A percentile compares a stretch with the other conserved stretches of the same genome.
These are phyloP conservation scores for Graphilbum fragrans DNA, from an alignment of 2,329 filamentous ascomycete genomes.

Conservation along the genomic window DNA sequence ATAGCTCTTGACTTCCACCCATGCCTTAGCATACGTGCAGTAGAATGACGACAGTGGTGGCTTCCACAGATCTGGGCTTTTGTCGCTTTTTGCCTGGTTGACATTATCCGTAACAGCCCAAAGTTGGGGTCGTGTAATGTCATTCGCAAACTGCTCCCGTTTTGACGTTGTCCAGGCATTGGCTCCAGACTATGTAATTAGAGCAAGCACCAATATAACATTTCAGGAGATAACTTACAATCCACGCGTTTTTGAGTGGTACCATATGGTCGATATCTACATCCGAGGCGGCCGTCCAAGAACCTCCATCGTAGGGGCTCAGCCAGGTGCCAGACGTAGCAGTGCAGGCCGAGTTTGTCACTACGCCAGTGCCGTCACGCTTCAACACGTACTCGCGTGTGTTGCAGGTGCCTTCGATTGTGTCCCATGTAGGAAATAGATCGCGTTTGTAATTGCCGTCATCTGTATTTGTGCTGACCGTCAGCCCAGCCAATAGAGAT, in stretches of 20 bases:
- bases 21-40: constrained; percentile 68
- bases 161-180: constrained; percentile 56
- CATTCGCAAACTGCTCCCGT: constrained; percentile 63
- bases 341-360: constrained; percentile 45
- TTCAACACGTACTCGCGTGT: constrained; percentile 60
- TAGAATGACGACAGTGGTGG: constrained; percentile 56
- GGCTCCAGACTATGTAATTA: constrained; percentile 46
- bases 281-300: constrained; percentile 55
- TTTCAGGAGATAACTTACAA: constrained; percentile 27
- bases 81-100: constrained; percentile 64
- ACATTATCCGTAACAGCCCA: constrained; percentile 68
- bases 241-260: constrained; percentile 70
- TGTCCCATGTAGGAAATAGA: constrained; percentile 62
- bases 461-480: constrained; percentile 41
- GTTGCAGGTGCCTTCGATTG: constrained; percentile 54
- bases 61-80: constrained; percentile 65
- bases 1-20: constrained; percentile 66
- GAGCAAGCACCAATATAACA: too few species aligned
- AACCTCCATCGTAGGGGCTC: constrained; percentile 62
- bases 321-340: constrained; percentile 56
- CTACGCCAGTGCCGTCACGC: constrained; percentile 58
- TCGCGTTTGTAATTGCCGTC: constrained; percentile 49
- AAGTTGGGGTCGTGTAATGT: constrained; percentile 63
- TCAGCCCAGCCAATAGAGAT: constrained; percentile 44
- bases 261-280: constrained; percentile 80